A percentile compares a stretch with the other conserved stretches of the same genome.
Conservation (phyloP, 306 rosid species). For the Prunus mume region DNA sequence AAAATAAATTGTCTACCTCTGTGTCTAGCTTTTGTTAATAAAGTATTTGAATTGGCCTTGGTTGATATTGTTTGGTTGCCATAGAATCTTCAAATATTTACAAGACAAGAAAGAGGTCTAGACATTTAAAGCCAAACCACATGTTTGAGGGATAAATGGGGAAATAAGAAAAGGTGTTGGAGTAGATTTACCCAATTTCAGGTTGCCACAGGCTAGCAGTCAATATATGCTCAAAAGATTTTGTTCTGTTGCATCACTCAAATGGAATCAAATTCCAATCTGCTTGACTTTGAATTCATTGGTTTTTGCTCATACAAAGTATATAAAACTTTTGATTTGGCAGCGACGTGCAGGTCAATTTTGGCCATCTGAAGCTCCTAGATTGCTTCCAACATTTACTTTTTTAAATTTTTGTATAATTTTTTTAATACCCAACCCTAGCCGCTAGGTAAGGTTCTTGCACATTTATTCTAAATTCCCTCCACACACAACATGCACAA, state of each 20-base stretch:
- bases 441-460: neutral
- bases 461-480: slow-evolving; percentile 2
- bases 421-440: neutral
- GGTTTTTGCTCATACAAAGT: neutral
- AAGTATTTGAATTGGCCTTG: slow-evolving; percentile 13
- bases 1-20: slow-evolving; percentile 46
- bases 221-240: slow-evolving; percentile 17
- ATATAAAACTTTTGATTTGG: neutral
- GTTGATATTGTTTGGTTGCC: neutral
- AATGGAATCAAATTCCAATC: slow-evolving; percentile 43
- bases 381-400: neutral
- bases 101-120: too few relatives aligned
- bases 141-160: neutral
- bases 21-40: slow-evolving; percentile 16
- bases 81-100: too few relatives aligned
- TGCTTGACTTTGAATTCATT: neutral
- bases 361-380: neutral
- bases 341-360: neutral
- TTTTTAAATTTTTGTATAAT: neutral
- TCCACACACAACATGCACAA: neutral
- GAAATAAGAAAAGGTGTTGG: neutral
- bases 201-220: slow-evolving; percentile 1
- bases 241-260: slow-evolving; percentile 24
- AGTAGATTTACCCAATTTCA: neutral
- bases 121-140: neutral